Evolutionary conservation across 805 yeast genomes (phyloP).

Genomic region (Spathaspora girioi): DNA sequence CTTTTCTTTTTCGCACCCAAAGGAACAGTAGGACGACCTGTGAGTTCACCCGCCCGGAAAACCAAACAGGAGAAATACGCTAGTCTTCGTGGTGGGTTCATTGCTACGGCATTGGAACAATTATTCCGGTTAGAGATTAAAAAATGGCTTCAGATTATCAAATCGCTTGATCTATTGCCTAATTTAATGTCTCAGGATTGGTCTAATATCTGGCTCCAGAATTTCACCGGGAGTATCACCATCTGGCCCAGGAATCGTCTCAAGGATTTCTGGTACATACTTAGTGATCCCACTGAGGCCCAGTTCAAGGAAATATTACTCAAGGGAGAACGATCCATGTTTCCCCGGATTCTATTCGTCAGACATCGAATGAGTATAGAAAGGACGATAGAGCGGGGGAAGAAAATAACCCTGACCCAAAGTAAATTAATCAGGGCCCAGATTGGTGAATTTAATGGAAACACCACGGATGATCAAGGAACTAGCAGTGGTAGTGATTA

Average conservation of each 20-base stretch:
- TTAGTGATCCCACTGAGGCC: constrained; percentile 65
- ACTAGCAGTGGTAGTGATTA: constrained; percentile 5
- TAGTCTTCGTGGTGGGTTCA: constrained; percentile 68
- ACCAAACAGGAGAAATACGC: constrained; percentile 31
- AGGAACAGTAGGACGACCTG: constrained; percentile 80
- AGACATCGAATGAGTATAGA: constrained; percentile 65
- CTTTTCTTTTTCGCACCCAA: constrained; percentile 73
- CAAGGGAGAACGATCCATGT: constrained; percentile 64
- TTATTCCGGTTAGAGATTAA: constrained; percentile 66
- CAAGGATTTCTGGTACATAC: constrained; percentile 57
- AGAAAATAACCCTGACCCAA: constrained; percentile 19
- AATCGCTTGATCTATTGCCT: constrained; percentile 65
- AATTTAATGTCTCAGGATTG: constrained; percentile 71
- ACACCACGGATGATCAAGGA: not conserved
- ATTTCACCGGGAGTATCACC: constrained; percentile 72
- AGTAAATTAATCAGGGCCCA: constrained; percentile 4
- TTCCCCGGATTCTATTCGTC: constrained; percentile 63
- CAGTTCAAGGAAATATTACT: constrained; percentile 51
- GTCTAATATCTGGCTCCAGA: constrained; percentile 73
- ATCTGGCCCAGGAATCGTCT: constrained; percentile 67
- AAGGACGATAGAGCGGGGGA: constrained; percentile 54
- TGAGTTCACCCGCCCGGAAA: constrained; percentile 48
- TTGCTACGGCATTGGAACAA: constrained; percentile 69
- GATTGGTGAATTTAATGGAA: not conserved
- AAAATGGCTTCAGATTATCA: constrained; percentile 71